phyloP scores from a whole-genome alignment of 108 stramenopile genomes.

The Cyclotella cryptica region DNA sequence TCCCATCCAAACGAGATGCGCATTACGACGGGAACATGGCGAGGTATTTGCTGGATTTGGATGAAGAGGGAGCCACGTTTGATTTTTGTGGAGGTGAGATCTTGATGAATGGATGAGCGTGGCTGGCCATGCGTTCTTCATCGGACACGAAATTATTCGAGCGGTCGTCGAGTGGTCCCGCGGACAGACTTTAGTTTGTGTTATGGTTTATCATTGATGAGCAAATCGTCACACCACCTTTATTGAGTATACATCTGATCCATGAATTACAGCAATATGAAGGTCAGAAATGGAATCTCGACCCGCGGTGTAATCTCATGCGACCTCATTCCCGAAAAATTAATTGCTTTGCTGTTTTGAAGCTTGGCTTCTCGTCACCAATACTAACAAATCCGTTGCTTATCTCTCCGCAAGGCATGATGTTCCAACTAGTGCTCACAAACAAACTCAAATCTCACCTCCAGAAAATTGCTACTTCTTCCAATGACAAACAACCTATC shows the following conservation, averaged over 20 bases:
- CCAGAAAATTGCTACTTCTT: slow-evolving; percentile 33
- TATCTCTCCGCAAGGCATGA: slow-evolving; percentile 54
- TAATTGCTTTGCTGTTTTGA: background rate
- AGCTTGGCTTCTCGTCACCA: background rate
- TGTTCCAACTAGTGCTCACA: slow-evolving; percentile 79
- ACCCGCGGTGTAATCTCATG: too few species aligned
- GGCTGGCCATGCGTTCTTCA: too few species aligned
- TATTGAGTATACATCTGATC: background rate
- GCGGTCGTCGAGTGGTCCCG: slow-evolving; percentile 16
- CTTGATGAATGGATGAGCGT: background rate
- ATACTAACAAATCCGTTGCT: background rate
- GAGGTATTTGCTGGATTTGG: slow-evolving; percentile 76
- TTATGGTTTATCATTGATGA: background rate
- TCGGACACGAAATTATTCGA: too few species aligned
- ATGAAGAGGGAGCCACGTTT: slow-evolving; percentile 70
- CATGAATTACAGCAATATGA: too few species aligned
- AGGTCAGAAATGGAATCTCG: too few species aligned
- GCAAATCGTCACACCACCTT: background rate
- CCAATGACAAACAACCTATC: slow-evolving; percentile 36
- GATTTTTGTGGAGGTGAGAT: slow-evolving; percentile 77
- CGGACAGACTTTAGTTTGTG: background rate
- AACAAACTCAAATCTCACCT: slow-evolving; percentile 63
- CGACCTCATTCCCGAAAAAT: too few species aligned
- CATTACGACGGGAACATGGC: slow-evolving; percentile 61
- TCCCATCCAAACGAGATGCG: slow-evolving; percentile 45